Conservation (phyloP, 441 rosid genomes). For the Populus hybrid region DNA sequence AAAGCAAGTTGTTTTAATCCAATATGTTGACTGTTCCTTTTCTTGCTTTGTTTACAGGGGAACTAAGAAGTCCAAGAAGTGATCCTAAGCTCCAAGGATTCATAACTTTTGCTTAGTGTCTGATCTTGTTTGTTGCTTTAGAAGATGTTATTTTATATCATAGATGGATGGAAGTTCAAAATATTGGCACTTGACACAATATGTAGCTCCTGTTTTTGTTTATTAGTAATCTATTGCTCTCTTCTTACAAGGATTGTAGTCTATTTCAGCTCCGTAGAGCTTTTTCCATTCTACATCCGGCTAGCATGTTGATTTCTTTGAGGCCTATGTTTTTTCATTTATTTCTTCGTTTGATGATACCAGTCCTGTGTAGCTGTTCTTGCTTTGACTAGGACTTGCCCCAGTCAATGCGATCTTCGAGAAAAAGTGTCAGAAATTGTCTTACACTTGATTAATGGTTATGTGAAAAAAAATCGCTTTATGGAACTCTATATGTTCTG, state of each 20-base stretch:
- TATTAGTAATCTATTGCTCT: background rate
- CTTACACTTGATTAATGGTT: too few species aligned
- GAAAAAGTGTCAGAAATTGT: too few species aligned
- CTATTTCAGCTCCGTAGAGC: background rate
- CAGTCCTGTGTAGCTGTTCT: too few species aligned
- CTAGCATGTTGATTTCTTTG: background rate
- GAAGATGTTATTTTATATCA: background rate
- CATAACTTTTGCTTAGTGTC: background rate
- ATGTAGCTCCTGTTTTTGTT: background rate
- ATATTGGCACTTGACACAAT: background rate
- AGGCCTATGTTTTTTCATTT: background rate
- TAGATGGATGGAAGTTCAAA: background rate
- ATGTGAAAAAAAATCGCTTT: too few species aligned
- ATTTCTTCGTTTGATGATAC: background rate
- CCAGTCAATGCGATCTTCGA: too few species aligned
- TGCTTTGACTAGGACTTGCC: too few species aligned
- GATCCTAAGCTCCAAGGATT: constrained; percentile 1
- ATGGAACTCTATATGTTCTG: too few species aligned
- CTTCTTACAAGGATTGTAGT: background rate
- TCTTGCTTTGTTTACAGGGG: constrained; percentile 6
- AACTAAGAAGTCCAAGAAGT: constrained; percentile 22
- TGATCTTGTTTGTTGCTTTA: background rate
- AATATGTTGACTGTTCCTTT: background rate
- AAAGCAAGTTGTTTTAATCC: background rate
- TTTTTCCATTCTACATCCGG: background rate